Base-by-base conservation (phyloP, 805 yeast genomes). In the Candida montana region DNA sequence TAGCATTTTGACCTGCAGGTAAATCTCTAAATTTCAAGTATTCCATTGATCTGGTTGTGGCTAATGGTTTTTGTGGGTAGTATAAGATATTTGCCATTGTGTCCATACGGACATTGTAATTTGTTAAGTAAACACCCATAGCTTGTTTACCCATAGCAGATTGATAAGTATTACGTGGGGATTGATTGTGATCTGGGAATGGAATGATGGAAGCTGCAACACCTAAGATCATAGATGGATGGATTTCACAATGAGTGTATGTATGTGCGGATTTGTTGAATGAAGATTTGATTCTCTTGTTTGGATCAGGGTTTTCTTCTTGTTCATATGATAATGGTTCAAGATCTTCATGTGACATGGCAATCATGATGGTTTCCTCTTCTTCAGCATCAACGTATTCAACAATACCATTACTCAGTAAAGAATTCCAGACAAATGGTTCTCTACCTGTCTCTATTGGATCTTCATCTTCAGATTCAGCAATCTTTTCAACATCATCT, bases 101-200 rank as follows among this genome's bases (percentile, higher is more conserved):
- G 66, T 93, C 99, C 99, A 93, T 93, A 69, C 99, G 86, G 40
- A 91, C 96, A 45, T 83, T 77, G 64, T 91, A 93, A 61, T 93
- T 93, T 5, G 99, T 93, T 57, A 91, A 74, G 65, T 86, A 91
- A 9, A 93, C 98, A 62, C 99, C 99, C 99, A 93, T 93, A 44
- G 99, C 99, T 70, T 93, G 99, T 67, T 93, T 93, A 79, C 99
- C 99, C 99, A 93, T 93, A 50, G 99, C 99, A 62, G 96, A 90
- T 71, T 93, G 99, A 67, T 93, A 93, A 4, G 99, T 93, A 62
- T 93, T 93, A 81, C 99, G 91, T 46, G 99, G 99, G 46, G 97
- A 90, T 72, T 93, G 99, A 66, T 93, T 93, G 67, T 93, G 99
- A 69, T 93, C 99, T 12, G 99, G 99, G 85, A 93, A 93, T 16